Base-by-base conservation (phyloP, 345 rosid genomes). In the Syzygium grande region DNA sequence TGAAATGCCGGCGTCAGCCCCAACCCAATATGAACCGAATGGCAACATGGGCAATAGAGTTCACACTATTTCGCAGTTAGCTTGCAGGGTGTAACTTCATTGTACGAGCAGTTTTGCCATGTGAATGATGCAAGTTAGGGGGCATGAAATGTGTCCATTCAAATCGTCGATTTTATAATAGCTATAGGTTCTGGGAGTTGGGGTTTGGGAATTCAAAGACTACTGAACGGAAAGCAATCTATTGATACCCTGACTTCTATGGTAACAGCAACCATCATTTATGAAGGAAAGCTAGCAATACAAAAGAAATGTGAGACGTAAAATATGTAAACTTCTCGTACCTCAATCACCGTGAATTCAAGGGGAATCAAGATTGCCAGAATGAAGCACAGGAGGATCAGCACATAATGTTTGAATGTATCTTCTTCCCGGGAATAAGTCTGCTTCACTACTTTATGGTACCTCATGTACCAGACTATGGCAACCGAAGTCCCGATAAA, bases 381-480 rank as follows among this genome's bases (percentile, higher is more conserved):
- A 30, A 90, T 7, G 12, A 92, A 84, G 87, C 89, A 88, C 15
- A 65, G 68, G 58, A 86, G 89, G 77, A 92, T 52, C 23, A 89
- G 89, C 63, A 86, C 41, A 68, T 89, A 89, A 51, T 91, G 94
- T n/a, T 86, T 84, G 85, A 90, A 91, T 4, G 90, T 90, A 73
- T 92, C 94, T 84, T 90, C 80, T 4, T 89, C 91, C 89, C 87
- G 91, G 88, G 83, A 80, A 85, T 91, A 90, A 23, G 93, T 89
- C 85, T 87, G 92, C 88, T 88, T 87, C 63, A 93, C 93, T 38
- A 92, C 89, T 84, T 91, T 90, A 88, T 93, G 95, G 86, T 59
- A 85, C 61, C 93, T 87, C 89, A 93, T 93, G 88, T 92, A 92
- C 95, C 94, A 91, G 56, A 93, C 89, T 84, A 93, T 91, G 51